Evolutionary conservation across 1,139 yeast genomes (phyloP), one percentile per base, ranked within the genome.

Genomic region (Hemisphaericaspora xylanilytica): DNA sequence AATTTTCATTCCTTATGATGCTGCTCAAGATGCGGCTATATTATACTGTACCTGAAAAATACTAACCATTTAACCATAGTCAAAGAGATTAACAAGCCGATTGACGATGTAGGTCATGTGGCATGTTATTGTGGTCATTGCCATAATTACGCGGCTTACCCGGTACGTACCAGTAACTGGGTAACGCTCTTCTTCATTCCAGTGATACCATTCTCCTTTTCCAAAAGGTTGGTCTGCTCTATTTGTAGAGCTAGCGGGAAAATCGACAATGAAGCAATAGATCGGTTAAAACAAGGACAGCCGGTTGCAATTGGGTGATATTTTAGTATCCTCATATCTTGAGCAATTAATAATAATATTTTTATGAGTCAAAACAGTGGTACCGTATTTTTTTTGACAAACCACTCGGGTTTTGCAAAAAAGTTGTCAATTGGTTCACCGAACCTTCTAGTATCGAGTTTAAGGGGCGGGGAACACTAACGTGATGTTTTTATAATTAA

Each of bases 111-210:
- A 10, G 67, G 67, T 1, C 43, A 58, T 36, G 43, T 62, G 8
- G 40, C 53, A 10, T 62, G 69, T 38, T 62, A 63, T 40, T 67
- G 73, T 44, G 61, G 65, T 3, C 64, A 69, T 42, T 71, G 77
- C 43, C 76, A 71, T 47, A 71, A 71, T 49, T 72, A 68, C 41
- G 61, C 73, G 17, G 77, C 73, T 2, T 62, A 59, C 51, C 70
- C 75, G 1, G 58, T 66, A 8, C 58, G 71, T 37, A 59, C 73
- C 14, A 67, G 66, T 45, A 69, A 68, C 45, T 57, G 67, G 47
- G 61, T 71, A n/a, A 71, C 76, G 0, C 44, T 71, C 20, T 71
- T 71, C 47, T 70, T 71, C 53, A 63, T 71, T 30, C 77, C 77
- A 1, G 60, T 71, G 13, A 47, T 71, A 20, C 77, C 77, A 18